These are phyloP conservation scores for Aegilops speltoides DNA, from an alignment of 176 grass and related monocot species.

Conservation along the genomic window DNA sequence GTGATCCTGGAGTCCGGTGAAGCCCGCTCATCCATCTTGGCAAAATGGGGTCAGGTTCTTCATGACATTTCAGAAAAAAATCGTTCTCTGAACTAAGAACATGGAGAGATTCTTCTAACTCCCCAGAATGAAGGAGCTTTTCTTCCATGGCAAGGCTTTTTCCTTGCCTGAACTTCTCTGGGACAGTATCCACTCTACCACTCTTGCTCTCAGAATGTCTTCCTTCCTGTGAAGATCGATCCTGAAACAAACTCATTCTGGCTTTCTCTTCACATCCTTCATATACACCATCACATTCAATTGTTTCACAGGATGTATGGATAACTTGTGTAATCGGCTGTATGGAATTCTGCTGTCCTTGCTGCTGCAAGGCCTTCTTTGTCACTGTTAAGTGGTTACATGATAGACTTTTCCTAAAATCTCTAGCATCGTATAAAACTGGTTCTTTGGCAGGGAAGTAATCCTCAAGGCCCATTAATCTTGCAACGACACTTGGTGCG, in stretches of 20 bases:
- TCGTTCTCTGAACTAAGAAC: conserved; percentile 70
- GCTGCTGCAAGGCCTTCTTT: conserved; percentile 11
- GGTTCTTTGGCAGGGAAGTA: conserved; percentile 51
- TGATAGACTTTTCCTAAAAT: conserved; percentile 13
- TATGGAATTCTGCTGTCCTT: conserved; percentile 15
- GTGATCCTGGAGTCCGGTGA: conserved; percentile 29
- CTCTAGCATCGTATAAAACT: conserved; percentile 19
- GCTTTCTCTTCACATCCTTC: conserved; percentile 55
- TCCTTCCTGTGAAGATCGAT: conserved; percentile 32
- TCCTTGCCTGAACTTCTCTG: conserved; percentile 49
- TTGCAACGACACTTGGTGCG: conserved; percentile 58
- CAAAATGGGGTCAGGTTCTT: conserved; percentile 62
- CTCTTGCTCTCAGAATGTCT: conserved; percentile 35
- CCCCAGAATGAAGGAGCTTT: conserved; percentile 42
- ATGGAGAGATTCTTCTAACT: conserved; percentile 61
- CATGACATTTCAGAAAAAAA: conserved; percentile 65
- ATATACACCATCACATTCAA: conserved; percentile 54
- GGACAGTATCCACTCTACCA: conserved; percentile 38
- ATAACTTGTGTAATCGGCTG: conserved; percentile 32
- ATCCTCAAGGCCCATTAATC: conserved; percentile 94
- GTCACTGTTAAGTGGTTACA: background rate
- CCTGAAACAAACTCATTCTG: conserved; percentile 23
- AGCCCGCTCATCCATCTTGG: conserved; percentile 18
- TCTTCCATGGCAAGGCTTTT: conserved; percentile 42
- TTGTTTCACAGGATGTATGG: conserved; percentile 27